phyloP scores from a whole-genome alignment of 1,139 yeast genomes.

The Blastobotrys niveus region DNA sequence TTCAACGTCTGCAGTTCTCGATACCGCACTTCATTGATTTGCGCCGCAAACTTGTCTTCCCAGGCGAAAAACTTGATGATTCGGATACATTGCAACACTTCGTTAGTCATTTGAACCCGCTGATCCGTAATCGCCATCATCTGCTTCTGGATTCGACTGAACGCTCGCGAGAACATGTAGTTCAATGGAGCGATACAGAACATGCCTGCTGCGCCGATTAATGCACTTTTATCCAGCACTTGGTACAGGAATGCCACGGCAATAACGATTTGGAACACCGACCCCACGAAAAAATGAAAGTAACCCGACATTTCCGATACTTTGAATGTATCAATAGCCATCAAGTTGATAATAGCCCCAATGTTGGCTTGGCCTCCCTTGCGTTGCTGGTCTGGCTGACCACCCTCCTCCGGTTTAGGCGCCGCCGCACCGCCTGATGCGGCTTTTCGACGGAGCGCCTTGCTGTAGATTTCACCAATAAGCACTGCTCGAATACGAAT shows the following conservation, averaged over 20 bases:
- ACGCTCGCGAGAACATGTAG: slow-evolving; percentile 55
- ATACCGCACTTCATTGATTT: slow-evolving; percentile 63
- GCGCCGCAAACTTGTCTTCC: slow-evolving; percentile 79
- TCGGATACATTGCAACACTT: slow-evolving; percentile 87
- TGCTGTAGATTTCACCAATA: slow-evolving; percentile 86
- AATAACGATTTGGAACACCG: slow-evolving; percentile 61
- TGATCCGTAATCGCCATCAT: slow-evolving; percentile 77
- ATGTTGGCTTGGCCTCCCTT: slow-evolving; percentile 52
- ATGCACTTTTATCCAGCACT: slow-evolving; percentile 82
- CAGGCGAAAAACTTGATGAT: slow-evolving; percentile 94
- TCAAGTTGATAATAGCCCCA: slow-evolving; percentile 88
- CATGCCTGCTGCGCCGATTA: slow-evolving; percentile 70
- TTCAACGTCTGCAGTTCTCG: slow-evolving; percentile 60
- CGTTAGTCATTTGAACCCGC: slow-evolving; percentile 88
- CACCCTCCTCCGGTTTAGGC: too few species aligned
- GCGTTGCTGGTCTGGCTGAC: slow-evolving; percentile 15
- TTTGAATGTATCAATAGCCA: slow-evolving; percentile 94
- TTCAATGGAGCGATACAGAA: slow-evolving; percentile 66
- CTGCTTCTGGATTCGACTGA: slow-evolving; percentile 63
- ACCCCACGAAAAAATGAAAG: slow-evolving; percentile 71
- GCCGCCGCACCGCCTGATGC: slow-evolving; percentile 49
- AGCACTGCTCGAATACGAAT: slow-evolving; percentile 82
- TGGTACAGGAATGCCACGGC: slow-evolving; percentile 62
- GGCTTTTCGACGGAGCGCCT: slow-evolving; percentile 79
- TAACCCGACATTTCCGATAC: slow-evolving; percentile 89